Conservation (phyloP, 495 filamentous ascomycete genomes). For the Penicillium turbatum region DNA sequence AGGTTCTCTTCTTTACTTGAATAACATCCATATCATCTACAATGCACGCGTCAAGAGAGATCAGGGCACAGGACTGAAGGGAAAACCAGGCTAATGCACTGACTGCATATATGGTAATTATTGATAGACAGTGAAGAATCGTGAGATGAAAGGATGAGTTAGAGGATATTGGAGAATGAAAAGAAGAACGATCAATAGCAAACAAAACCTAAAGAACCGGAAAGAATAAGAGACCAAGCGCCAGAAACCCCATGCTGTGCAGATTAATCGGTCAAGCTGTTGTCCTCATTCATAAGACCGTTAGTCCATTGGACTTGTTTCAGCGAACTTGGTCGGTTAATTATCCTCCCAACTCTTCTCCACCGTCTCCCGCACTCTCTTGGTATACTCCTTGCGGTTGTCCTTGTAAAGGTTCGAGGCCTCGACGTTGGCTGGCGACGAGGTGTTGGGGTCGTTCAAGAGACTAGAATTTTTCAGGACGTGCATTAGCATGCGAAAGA, state of each 20-base stretch:
- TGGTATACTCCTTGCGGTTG: constrained; percentile 91
- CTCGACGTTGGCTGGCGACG: constrained; percentile 95
- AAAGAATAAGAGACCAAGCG: constrained; percentile 31
- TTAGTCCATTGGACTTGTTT: constrained; percentile 7
- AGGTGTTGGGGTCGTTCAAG: constrained; percentile 97
- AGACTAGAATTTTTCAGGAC: constrained; percentile 51
- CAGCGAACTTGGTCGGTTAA: background rate
- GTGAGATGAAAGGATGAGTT: too few relatives aligned
- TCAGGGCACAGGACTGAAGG: background rate
- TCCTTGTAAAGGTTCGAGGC: constrained; percentile 98
- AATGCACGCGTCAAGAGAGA: background rate
- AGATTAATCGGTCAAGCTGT: constrained; percentile 30
- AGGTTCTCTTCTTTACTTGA: background rate
- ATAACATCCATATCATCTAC: background rate
- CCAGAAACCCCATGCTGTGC: constrained; percentile 47
- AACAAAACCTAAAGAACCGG: constrained; percentile 9
- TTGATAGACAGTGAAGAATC: background rate
- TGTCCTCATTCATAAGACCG: constrained; percentile 7
- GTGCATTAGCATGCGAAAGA: constrained; percentile 1
- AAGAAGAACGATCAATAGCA: constrained; percentile 11
- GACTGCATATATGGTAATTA: background rate
- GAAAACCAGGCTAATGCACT: constrained; percentile 16
- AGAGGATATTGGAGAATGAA: background rate
- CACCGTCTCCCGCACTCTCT: constrained; percentile 91
- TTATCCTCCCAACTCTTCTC: constrained; percentile 97